Evolutionary conservation across 768 basidiomycete genomes (phyloP), one percentile per base, ranked within the genome.

Genomic region (Astraeus odoratus): DNA sequence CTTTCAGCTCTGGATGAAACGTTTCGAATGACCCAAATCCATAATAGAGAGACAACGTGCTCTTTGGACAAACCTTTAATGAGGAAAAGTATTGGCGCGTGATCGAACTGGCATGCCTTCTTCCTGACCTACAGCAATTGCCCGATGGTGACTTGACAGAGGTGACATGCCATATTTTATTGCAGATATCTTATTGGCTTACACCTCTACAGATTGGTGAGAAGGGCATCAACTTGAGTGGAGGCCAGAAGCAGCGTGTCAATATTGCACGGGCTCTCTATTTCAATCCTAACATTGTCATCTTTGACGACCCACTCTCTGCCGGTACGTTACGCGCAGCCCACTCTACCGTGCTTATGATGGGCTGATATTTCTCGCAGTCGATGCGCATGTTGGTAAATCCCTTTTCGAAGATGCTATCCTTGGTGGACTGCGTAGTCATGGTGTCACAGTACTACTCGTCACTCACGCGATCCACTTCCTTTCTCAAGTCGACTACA

Each of bases 301-400:
- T 82, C 19, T 67, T 83, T 40, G 81, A 83, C 54, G 81, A 82
- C 55, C 80, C 80, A 1, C 67, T 82, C 6, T 81, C 78, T 42
- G 81, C 81, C 12, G 79, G 77, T 76, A 46, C 34, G 66, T 52
- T 9, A n/a, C n/a, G n/a, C n/a, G n/a, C n/a, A n/a, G n/a, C n/a
- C n/a, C n/a, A n/a, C n/a, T 34, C 8, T 40, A 8, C 18, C 15
- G 9, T 19, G 30, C n/a, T 19, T 10, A 15, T 8, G 26, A 26
- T 24, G 2, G 19, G 20, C 36, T 39, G 5, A 23, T 10, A 24
- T 24, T 1, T 1, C 26, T 9, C 13, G n/a, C 25, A 79, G 80
- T 86, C 41, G 84, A 86, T 54, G 82, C 83, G 1, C 83, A 88
- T 53, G 85, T 88, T 40, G 83, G 82, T 1, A 77, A 78, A 53